Evolutionary conservation across 106 monocot species (phyloP).

Genomic region (Phalaenopsis aphrodite): DNA sequence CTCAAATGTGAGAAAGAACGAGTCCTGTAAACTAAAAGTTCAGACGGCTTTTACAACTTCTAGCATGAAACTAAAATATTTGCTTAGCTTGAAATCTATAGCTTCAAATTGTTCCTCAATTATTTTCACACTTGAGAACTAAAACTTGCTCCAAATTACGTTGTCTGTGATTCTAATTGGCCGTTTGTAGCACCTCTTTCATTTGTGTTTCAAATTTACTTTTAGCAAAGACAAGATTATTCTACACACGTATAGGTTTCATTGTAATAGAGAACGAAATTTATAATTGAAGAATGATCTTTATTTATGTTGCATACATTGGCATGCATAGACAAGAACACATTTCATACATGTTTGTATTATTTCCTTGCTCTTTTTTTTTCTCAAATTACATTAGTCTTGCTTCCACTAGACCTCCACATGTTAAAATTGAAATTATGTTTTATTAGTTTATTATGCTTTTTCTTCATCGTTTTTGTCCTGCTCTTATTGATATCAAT

Average conservation of each 20-base stretch:
- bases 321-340: too few species aligned
- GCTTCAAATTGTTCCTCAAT: background rate
- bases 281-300: too few species aligned
- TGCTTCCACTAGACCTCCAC: too few species aligned
- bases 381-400: too few species aligned
- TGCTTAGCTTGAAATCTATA: background rate
- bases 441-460: too few species aligned
- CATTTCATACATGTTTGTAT: too few species aligned
- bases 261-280: background rate
- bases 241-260: background rate
- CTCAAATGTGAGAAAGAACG: background rate
- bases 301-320: too few species aligned
- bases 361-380: too few species aligned
- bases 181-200: background rate
- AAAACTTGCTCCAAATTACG: background rate
- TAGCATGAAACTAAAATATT: background rate
- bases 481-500: too few species aligned
- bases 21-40: background rate
- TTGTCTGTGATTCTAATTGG: background rate
- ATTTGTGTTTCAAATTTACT: background rate
- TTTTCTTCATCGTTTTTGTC: too few species aligned
- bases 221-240: background rate
- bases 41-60: background rate
- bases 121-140: background rate
- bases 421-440: too few species aligned